Evolutionary conservation across 345 rosid species (phyloP).

Genomic region (Litchi chinensis): DNA sequence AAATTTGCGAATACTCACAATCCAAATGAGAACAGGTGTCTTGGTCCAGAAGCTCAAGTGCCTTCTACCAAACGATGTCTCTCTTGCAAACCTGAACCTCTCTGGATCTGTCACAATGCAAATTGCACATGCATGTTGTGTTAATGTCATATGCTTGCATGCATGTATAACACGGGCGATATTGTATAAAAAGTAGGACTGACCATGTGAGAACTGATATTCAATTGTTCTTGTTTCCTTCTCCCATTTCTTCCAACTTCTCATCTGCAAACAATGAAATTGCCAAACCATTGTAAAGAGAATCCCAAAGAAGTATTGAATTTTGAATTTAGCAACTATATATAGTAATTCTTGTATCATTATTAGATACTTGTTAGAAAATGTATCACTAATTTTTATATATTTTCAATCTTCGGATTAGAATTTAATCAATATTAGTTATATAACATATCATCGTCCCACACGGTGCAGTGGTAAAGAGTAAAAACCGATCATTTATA

Average conservation of each 20-base stretch:
- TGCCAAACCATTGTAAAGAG: neutral
- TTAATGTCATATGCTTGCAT: neutral
- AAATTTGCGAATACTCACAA: slow-evolving; percentile 42
- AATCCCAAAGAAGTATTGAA: neutral
- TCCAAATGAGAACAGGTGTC: slow-evolving; percentile 60
- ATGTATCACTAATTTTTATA: too few relatives aligned
- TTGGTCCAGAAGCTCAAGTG: slow-evolving; percentile 75
- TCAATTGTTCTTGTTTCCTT: slow-evolving; percentile 79
- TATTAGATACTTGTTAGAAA: too few relatives aligned
- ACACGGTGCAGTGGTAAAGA: too few relatives aligned
- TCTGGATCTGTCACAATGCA: slow-evolving; percentile 64
- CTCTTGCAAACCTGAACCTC: slow-evolving; percentile 92
- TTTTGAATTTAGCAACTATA: too few relatives aligned
- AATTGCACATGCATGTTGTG: neutral
- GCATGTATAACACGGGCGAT: neutral
- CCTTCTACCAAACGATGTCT: slow-evolving; percentile 92
- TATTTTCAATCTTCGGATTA: too few relatives aligned
- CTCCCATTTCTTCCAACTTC: slow-evolving; percentile 90
- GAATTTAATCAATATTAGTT: too few relatives aligned
- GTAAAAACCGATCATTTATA: too few relatives aligned
- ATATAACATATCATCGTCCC: too few relatives aligned
- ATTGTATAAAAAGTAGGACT: slow-evolving; percentile 1
- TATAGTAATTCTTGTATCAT: too few relatives aligned
- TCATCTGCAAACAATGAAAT: slow-evolving; percentile 58
- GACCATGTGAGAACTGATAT: slow-evolving; percentile 76